phyloP scores from a whole-genome alignment of 2,329 filamentous ascomycete genomes.

The Apiospora sp. region DNA sequence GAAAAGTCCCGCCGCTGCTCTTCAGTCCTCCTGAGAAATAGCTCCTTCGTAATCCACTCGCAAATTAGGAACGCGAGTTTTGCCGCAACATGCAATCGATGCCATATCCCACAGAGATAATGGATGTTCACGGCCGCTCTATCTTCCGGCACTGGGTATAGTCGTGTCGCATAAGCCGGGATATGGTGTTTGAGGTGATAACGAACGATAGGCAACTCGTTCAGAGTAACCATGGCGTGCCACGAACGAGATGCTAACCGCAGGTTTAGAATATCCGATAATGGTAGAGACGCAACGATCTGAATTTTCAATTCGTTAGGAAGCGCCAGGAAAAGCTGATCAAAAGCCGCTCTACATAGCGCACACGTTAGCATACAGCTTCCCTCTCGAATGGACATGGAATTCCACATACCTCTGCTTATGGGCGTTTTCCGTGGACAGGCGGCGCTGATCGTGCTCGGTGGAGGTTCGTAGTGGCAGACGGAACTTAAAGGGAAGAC shows the following conservation, averaged over 20 bases:
- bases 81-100: slow-evolving; percentile 69
- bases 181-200: slow-evolving; percentile 67
- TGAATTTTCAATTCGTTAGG: slow-evolving; percentile 71
- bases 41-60: slow-evolving; percentile 71
- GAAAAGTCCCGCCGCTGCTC: slow-evolving; percentile 64
- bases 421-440: slow-evolving; percentile 36
- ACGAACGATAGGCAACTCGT: slow-evolving; percentile 68
- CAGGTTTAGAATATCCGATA: slow-evolving; percentile 67
- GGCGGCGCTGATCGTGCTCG: slow-evolving; percentile 41
- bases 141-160: slow-evolving; percentile 63
- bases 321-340: slow-evolving; percentile 64
- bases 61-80: slow-evolving; percentile 70
- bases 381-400: neutral
- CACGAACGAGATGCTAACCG: slow-evolving; percentile 66
- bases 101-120: slow-evolving; percentile 70
- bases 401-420: slow-evolving; percentile 37
- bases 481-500: slow-evolving; percentile 41
- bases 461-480: slow-evolving; percentile 41
- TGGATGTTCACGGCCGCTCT: slow-evolving; percentile 60
- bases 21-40: slow-evolving; percentile 66
- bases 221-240: slow-evolving; percentile 65
- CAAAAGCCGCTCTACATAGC: slow-evolving; percentile 53
- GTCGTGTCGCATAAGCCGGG: slow-evolving; percentile 65
- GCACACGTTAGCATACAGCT: neutral
- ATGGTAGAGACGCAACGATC: slow-evolving; percentile 65